Percentiles rank a stretch among this genome's conserved stretches.
Evolutionary conservation across 768 basidiomycete species (phyloP).

Genomic region (Boletus barrowsii): DNA sequence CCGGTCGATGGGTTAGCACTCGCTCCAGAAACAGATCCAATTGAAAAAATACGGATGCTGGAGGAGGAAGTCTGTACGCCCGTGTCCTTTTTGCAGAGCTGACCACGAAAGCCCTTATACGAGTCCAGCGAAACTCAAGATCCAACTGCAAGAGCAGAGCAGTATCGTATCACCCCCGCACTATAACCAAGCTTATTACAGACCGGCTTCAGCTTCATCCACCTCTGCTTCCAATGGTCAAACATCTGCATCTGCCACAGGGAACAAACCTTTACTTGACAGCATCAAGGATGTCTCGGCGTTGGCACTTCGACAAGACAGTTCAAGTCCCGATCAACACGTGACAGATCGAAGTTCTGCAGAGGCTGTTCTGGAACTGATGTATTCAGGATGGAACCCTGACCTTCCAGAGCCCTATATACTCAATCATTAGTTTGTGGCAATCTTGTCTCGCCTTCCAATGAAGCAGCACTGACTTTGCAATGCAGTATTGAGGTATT

Average conservation of each 20-base stretch:
- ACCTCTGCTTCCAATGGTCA: slow-evolving; percentile 19
- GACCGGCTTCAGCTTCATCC: slow-evolving; percentile 23
- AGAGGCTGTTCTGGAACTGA: slow-evolving; percentile 60
- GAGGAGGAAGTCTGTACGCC: slow-evolving; percentile 73
- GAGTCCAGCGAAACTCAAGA: slow-evolving; percentile 57
- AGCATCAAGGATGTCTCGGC: slow-evolving; percentile 1
- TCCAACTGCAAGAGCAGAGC: slow-evolving; percentile 55
- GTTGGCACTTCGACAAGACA: slow-evolving; percentile 38
- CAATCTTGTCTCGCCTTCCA: slow-evolving; percentile 7
- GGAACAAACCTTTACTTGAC: slow-evolving; percentile 4
- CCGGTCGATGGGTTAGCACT: slow-evolving; percentile 79
- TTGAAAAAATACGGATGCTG: slow-evolving; percentile 71
- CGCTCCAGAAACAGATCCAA: slow-evolving; percentile 74
- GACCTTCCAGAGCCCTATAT: slow-evolving; percentile 75
- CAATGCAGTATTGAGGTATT: slow-evolving; percentile 72
- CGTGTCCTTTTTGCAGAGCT: not conserved
- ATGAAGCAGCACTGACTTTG: slow-evolving; percentile 8
- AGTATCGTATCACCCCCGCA: slow-evolving; percentile 27
- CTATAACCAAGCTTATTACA: slow-evolving; percentile 16
- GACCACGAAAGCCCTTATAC: slow-evolving; percentile 9
- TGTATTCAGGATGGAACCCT: slow-evolving; percentile 81
- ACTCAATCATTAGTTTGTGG: slow-evolving; percentile 72
- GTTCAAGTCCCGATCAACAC: slow-evolving; percentile 50
- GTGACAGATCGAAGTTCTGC: slow-evolving; percentile 37
- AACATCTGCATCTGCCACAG: not conserved